Base-by-base conservation (phyloP, 1,284 basidiomycete species). In the Chiua sp. region DNA sequence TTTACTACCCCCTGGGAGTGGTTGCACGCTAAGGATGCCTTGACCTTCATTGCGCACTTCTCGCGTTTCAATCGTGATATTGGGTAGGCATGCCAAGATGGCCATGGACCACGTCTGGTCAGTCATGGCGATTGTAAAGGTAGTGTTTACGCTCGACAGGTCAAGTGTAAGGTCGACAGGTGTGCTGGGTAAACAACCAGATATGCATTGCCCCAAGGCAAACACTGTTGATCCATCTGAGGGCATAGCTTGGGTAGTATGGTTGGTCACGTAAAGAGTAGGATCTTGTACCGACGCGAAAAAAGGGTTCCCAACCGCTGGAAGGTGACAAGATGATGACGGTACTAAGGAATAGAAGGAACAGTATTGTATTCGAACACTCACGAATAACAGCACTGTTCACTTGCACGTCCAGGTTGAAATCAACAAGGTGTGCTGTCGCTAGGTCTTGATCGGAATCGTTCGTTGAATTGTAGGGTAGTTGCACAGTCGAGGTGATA, bases 51-150 rank as follows among this genome's bases (percentile, higher is more conserved):
- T 72, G 28, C 72, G 63, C 22, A 72, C 65, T 49, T 73, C 69
- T 20, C 71, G 68, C 2, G 71, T 73, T 56, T 72, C 62, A 20
- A 74, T 63, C 4, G 47, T 56, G 18, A 61, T 44, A 35, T 73
- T 73, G 23, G 69, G 72, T 7, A 50, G 18, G 47, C 72, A 72
- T 1, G 48, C 48, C 46, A 72, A 33, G 37, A 73, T 47, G 4
- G 68, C 69, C 37, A 74, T 26, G 16, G 60, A 42, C 61, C 62
- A 72, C 4, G 63, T 58, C 37, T 61, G 51, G 50, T 72, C 60
- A 15, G 48, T 60, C n/a, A 59, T 46, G 4, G 53, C 56, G 35
- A 74, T 15, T 3, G 54, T 53, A n/a, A 71, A 63, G 3, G 61
- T 55, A 0, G 60, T 64, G 22, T 53, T 55, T n/a, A 71, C 6